Percentiles rank a stretch among this genome's conserved stretches.
Evolutionary conservation across 139 green algal genomes (phyloP).

Genomic region (Coelastrella sp.): DNA sequence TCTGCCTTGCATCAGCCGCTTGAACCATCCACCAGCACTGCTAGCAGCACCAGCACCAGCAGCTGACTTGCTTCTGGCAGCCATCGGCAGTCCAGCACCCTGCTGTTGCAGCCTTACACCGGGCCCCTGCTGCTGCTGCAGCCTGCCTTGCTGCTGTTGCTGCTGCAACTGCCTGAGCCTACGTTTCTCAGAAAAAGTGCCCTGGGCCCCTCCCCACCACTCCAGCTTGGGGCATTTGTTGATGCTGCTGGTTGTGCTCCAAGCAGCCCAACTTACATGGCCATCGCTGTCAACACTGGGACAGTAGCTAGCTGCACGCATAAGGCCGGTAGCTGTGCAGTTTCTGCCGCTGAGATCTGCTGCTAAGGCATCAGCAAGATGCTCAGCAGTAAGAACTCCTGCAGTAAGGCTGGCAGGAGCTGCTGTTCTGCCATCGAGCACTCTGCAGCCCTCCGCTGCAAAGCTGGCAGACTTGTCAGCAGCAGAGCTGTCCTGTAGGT

Average conservation of each 20-base stretch:
- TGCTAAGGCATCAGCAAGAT: too few species aligned
- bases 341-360: too few species aligned
- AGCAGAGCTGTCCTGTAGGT: not conserved
- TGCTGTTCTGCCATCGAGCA: not conserved
- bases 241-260: conserved; percentile 45
- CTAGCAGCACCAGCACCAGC: too few species aligned
- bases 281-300: not conserved
- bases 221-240: conserved; percentile 23
- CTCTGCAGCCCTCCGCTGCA: not conserved
- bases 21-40: too few species aligned
- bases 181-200: conserved; percentile 15
- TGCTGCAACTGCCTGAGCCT: not conserved
- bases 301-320: not conserved
- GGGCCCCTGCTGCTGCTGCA: not conserved
- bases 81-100: too few species aligned
- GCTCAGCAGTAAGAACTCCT: not conserved
- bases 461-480: not conserved
- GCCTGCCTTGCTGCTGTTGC: not conserved
- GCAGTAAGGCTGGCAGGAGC: not conserved
- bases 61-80: too few species aligned
- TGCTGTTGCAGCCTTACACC: too few species aligned
- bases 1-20: too few species aligned
- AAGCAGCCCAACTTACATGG: conserved; percentile 41
- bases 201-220: conserved; percentile 12
- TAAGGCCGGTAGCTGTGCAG: not conserved